Evolutionary conservation across 169 alveolate species (phyloP).

Genomic region (Plasmodium cynomolgi): DNA sequence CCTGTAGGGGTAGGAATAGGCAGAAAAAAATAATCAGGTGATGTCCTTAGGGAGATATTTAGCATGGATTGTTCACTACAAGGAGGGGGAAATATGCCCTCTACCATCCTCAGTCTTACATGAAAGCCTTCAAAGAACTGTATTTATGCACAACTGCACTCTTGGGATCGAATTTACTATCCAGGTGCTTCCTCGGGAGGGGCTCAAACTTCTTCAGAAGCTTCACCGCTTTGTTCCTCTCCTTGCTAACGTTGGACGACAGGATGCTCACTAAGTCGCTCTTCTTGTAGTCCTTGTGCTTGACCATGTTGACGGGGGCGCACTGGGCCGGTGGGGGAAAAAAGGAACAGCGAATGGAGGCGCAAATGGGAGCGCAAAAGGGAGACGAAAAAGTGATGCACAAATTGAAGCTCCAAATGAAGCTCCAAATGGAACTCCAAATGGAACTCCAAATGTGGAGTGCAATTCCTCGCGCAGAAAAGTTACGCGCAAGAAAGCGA

Average conservation of each 20-base stretch:
- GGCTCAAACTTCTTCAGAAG: slow-evolving; percentile 84
- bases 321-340: not conserved
- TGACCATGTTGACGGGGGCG: slow-evolving; percentile 75
- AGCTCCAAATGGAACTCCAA: not conserved
- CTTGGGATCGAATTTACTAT: slow-evolving; percentile 78
- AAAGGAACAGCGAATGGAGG: not conserved
- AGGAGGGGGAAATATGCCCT: not conserved
- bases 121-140: slow-evolving; percentile 78
- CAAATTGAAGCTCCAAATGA: not conserved
- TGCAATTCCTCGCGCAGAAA: not conserved
- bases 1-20: slow-evolving; percentile 44
- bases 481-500: not conserved
- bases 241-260: slow-evolving; percentile 79
- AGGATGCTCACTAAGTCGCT: slow-evolving; percentile 81
- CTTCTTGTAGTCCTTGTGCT: slow-evolving; percentile 80
- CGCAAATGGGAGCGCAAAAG: not conserved
- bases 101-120: slow-evolving; percentile 47
- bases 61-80: not conserved
- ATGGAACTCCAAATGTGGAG: not conserved
- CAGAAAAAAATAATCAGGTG: not conserved
- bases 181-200: slow-evolving; percentile 83
- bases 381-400: not conserved
- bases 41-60: not conserved
- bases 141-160: slow-evolving; percentile 81
- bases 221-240: slow-evolving; percentile 83